A percentile compares a stretch with the other conserved stretches of the same genome.
Evolutionary conservation across 495 filamentous ascomycete species (phyloP).

Genomic region (Choiromyces venosus): DNA sequence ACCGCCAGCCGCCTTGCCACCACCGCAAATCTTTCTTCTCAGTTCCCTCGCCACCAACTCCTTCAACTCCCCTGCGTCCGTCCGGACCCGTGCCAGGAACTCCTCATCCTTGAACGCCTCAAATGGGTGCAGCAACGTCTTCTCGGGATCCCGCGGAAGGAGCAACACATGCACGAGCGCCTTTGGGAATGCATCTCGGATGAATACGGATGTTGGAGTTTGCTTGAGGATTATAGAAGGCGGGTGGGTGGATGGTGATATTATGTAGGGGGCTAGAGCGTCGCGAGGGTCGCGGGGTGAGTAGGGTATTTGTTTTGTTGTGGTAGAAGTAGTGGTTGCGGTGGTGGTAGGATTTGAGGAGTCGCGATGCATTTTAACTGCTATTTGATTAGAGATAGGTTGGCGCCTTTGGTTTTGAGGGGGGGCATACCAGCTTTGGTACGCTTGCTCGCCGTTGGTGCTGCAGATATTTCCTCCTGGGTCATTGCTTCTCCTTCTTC

Average conservation of each 20-base stretch:
- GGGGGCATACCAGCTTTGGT: not conserved
- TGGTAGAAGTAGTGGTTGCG: not conserved
- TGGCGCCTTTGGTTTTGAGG: not conserved
- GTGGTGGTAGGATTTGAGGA: not conserved
- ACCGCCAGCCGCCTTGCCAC: slow-evolving; percentile 43
- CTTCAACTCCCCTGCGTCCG: slow-evolving; percentile 58
- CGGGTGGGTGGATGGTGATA: not conserved
- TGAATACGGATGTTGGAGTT: slow-evolving; percentile 57
- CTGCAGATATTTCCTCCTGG: not conserved
- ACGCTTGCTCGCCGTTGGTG: not conserved
- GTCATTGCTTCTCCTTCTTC: not conserved
- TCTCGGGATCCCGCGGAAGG: slow-evolving; percentile 63
- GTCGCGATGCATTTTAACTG: not conserved
- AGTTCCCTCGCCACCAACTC: slow-evolving; percentile 68
- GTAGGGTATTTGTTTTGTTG: not conserved
- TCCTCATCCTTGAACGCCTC: slow-evolving; percentile 65
- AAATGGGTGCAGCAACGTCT: slow-evolving; percentile 65
- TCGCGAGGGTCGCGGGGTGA: not conserved
- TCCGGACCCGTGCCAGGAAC: slow-evolving; percentile 62
- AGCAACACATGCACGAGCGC: slow-evolving; percentile 78
- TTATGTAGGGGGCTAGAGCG: not conserved
- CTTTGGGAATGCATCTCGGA: slow-evolving; percentile 82
- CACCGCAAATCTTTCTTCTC: slow-evolving; percentile 55
- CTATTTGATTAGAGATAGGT: not conserved
- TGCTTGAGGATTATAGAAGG: not conserved